These are phyloP conservation scores for Dioszegia aurantiaca DNA, from an alignment of 768 basidiomycete species.

Conservation along the genomic window DNA sequence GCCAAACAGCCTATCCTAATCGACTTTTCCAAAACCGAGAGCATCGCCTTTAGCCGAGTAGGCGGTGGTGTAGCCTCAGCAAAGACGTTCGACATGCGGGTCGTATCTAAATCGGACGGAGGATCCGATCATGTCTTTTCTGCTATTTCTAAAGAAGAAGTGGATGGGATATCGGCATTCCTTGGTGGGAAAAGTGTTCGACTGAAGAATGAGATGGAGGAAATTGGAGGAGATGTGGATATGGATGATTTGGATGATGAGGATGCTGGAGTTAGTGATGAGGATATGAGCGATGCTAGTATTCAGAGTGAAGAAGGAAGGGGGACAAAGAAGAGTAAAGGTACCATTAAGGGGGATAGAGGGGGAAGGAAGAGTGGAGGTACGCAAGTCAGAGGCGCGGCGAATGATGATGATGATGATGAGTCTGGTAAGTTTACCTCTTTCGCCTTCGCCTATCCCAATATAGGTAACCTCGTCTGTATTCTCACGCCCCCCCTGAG, in stretches of 20 bases:
- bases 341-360: constrained; percentile 60
- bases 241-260: constrained; percentile 61
- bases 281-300: constrained; percentile 53
- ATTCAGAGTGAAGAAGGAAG: constrained; percentile 61
- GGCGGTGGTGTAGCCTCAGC: constrained; percentile 81
- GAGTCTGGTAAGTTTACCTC: constrained; percentile 38
- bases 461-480: too few species aligned
- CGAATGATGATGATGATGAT: constrained; percentile 56
- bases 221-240: constrained; percentile 57
- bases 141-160: constrained; percentile 93
- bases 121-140: constrained; percentile 79
- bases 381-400: constrained; percentile 32
- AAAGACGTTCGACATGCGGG: constrained; percentile 88
- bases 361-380: constrained; percentile 18
- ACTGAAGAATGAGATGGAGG: constrained; percentile 95
- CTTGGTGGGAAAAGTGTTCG: constrained; percentile 85
- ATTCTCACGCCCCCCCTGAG: background rate
- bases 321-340: constrained; percentile 62
- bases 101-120: constrained; percentile 71
- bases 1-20: constrained; percentile 90
- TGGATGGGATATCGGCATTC: constrained; percentile 77
- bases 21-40: constrained; percentile 83
- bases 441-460: background rate
- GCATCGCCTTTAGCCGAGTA: constrained; percentile 85
- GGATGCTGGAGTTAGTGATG: constrained; percentile 50